Evolutionary conservation across 257 asterid species (phyloP).

Genomic region (Hygrophila difformis): DNA sequence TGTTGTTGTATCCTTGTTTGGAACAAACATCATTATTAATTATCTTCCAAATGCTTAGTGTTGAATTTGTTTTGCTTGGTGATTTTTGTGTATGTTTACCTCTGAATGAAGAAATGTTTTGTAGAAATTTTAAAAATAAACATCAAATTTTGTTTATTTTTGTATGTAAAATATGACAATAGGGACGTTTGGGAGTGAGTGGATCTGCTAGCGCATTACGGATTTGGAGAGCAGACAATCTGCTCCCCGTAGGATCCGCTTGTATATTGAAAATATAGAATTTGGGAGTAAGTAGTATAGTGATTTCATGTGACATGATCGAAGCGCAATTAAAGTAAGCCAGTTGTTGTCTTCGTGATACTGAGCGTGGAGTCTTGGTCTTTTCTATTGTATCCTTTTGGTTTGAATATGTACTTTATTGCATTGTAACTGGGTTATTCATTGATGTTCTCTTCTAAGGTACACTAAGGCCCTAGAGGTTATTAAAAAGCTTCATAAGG

Average conservation of each 20-base stretch:
- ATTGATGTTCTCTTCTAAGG: constrained; percentile 33
- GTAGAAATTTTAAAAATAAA: too few species aligned
- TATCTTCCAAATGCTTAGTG: not conserved
- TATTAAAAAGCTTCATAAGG: constrained; percentile 96
- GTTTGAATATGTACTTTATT: constrained; percentile 7
- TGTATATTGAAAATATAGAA: too few species aligned
- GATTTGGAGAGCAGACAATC: too few species aligned
- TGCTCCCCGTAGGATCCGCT: too few species aligned
- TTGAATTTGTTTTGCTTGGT: not conserved
- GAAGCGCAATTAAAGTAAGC: too few species aligned
- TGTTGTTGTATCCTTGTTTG: not conserved
- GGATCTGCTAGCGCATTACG: not conserved
- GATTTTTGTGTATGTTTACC: constrained; percentile 1
- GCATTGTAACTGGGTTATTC: constrained; percentile 5
- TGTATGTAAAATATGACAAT: too few species aligned
- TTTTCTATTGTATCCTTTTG: constrained; percentile 6
- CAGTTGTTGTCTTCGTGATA: too few species aligned
- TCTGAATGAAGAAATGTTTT: not conserved
- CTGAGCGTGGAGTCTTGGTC: too few species aligned
- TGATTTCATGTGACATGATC: too few species aligned
- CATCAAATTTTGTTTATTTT: too few species aligned
- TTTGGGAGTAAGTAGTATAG: too few species aligned
- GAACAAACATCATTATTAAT: not conserved
- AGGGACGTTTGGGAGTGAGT: too few species aligned
- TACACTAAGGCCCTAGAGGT: constrained; percentile 97